phyloP scores from a whole-genome alignment of 2,329 filamentous ascomycete species.

The Fusarium tanahbumbuense region DNA sequence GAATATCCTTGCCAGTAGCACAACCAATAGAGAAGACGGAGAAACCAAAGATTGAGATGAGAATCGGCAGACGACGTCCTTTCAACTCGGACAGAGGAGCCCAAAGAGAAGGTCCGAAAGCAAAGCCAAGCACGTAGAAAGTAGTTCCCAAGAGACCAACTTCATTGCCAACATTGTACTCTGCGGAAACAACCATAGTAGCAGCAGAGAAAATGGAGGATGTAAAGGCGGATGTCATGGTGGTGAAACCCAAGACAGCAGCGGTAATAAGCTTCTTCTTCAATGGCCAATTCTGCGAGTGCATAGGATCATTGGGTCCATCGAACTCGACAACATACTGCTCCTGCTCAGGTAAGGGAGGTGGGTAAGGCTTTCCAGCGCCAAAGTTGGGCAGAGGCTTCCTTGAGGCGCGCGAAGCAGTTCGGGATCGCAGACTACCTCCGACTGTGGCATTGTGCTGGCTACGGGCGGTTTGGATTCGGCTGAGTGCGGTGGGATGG shows the following conservation, averaged over 20 bases:
- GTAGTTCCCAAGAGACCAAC: constrained; percentile 74
- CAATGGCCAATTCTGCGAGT: constrained; percentile 88
- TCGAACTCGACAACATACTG: constrained; percentile 89
- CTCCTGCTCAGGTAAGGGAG: constrained; percentile 74
- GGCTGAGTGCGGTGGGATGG: constrained; percentile 74
- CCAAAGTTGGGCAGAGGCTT: constrained; percentile 77
- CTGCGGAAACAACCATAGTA: constrained; percentile 64
- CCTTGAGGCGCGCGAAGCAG: constrained; percentile 59
- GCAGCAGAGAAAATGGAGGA: constrained; percentile 81
- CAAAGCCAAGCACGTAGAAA: constrained; percentile 78
- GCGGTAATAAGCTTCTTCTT: constrained; percentile 80
- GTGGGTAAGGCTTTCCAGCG: constrained; percentile 79
- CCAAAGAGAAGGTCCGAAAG: constrained; percentile 77
- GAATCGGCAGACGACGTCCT: constrained; percentile 72
- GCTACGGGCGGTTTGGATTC: constrained; percentile 76
- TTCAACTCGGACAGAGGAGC: constrained; percentile 79
- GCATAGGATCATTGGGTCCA: constrained; percentile 82
- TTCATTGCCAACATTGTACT: constrained; percentile 71
- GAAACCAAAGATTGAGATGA: constrained; percentile 74
- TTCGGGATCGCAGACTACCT: constrained; percentile 52
- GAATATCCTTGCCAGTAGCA: constrained; percentile 74
- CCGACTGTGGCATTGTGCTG: constrained; percentile 82
- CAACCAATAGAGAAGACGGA: constrained; percentile 74
- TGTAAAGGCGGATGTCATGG: constrained; percentile 76
- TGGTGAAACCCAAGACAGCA: constrained; percentile 78